These are phyloP conservation scores for Tremella fuciformis DNA, from an alignment of 768 basidiomycete genomes.

Conservation along the genomic window DNA sequence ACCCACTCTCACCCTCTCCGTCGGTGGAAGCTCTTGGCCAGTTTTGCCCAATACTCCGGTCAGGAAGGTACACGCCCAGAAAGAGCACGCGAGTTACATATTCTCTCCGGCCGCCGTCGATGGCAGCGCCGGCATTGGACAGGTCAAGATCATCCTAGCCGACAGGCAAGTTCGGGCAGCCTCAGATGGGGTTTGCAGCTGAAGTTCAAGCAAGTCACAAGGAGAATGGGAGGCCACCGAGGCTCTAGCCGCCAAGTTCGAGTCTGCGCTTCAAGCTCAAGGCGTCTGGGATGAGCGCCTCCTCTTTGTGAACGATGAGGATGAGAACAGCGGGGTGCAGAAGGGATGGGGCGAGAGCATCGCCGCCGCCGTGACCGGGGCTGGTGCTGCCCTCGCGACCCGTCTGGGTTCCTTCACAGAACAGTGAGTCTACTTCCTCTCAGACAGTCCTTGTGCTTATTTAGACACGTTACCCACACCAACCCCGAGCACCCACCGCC, in stretches of 20 bases:
- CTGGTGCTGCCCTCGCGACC: conserved; percentile 32
- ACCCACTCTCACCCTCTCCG: conserved; percentile 37
- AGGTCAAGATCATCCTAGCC: conserved; percentile 42
- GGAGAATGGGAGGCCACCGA: conserved; percentile 47
- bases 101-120: conserved; percentile 42
- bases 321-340: conserved; percentile 28
- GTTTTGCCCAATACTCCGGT: conserved; percentile 38
- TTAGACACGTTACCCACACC: conserved; percentile 30
- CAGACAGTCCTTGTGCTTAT: neutral
- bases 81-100: conserved; percentile 42
- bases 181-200: conserved; percentile 2
- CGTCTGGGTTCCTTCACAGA: conserved; percentile 34
- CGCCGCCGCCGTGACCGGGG: conserved; percentile 32
- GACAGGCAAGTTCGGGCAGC: conserved; percentile 28
- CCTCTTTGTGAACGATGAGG: conserved; percentile 45
- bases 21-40: conserved; percentile 44
- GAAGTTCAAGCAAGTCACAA: conserved; percentile 24
- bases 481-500: conserved; percentile 31
- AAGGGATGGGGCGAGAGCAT: conserved; percentile 44
- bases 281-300: conserved; percentile 44
- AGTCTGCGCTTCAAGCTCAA: conserved; percentile 34
- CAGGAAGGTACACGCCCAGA: conserved; percentile 35
- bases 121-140: conserved; percentile 38
- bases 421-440: conserved; percentile 25
- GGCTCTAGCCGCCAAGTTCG: conserved; percentile 31